Conservation (phyloP, 139 green algal species). For the Deuterostichococcus epilithicus region DNA sequence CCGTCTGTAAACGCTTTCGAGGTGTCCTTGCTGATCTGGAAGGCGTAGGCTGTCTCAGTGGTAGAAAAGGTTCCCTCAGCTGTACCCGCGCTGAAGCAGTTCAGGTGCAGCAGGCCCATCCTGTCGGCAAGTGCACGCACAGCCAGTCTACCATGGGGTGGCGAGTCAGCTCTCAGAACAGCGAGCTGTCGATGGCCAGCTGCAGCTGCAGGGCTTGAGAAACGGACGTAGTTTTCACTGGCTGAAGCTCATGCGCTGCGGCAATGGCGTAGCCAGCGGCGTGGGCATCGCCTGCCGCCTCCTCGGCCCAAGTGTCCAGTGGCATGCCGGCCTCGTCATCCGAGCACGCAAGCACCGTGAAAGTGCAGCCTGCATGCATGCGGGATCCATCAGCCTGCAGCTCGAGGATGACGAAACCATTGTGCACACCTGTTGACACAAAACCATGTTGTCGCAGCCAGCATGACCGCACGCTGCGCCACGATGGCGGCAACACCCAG, state of each 20-base stretch:
- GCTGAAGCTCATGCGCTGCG: constrained; percentile 33
- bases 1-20: too few relatives aligned
- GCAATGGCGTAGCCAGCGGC: constrained; percentile 28
- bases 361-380: constrained; percentile 31
- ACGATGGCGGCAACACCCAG: too few relatives aligned
- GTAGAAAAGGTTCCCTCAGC: too few relatives aligned
- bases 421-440: background rate
- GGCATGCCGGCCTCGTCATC: constrained; percentile 4
- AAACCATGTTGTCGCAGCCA: background rate
- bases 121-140: too few relatives aligned
- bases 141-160: too few relatives aligned
- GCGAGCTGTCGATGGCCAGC: background rate
- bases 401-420: background rate
- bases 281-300: constrained; percentile 20
- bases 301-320: constrained; percentile 33
- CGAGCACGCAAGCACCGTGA: constrained; percentile 40
- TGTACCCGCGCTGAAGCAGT: too few relatives aligned
- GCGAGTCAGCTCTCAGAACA: background rate
- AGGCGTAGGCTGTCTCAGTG: too few relatives aligned
- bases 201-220: background rate
- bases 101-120: too few relatives aligned
- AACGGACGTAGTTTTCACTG: background rate
- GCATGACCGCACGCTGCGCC: background rate
- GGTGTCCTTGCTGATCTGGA: too few relatives aligned
- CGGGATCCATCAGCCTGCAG: background rate